These are phyloP conservation scores for Coemansia sp. DNA, from an alignment of 192 early-diverging fungal genomes.

Conservation along the genomic window DNA sequence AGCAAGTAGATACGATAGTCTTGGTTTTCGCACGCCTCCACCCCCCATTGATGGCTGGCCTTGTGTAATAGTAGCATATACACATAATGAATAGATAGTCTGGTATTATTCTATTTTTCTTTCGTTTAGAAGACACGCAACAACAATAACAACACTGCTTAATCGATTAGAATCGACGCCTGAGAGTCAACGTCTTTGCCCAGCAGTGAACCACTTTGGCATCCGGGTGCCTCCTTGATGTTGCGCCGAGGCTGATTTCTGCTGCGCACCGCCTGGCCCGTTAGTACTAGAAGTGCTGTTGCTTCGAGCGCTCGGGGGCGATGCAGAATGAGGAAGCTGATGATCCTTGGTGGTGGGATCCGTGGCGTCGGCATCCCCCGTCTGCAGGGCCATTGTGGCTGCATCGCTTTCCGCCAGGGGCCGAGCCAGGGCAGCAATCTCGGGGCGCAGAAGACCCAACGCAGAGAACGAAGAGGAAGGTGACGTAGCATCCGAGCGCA, in stretches of 20 bases:
- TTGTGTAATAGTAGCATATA: not conserved
- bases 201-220: slow-evolving; percentile 54
- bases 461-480: not conserved
- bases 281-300: not conserved
- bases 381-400: not conserved
- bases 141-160: too few relatives aligned
- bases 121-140: not conserved
- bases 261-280: not conserved
- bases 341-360: not conserved
- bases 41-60: too few relatives aligned
- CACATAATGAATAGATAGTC: not conserved
- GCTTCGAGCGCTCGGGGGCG: not conserved
- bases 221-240: slow-evolving; percentile 12
- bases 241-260: not conserved
- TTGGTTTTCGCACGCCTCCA: too few relatives aligned
- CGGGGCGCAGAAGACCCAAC: slow-evolving; percentile 17
- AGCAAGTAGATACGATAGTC: too few relatives aligned
- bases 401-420: slow-evolving; percentile 1
- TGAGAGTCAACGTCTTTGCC: slow-evolving; percentile 18
- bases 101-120: not conserved
- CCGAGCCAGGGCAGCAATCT: slow-evolving; percentile 16
- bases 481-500: not conserved
- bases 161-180: not conserved
- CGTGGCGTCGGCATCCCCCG: not conserved
- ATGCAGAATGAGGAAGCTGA: not conserved